Conservation (phyloP, 257 asterid species). For the Solanum raphanifolium region DNA sequence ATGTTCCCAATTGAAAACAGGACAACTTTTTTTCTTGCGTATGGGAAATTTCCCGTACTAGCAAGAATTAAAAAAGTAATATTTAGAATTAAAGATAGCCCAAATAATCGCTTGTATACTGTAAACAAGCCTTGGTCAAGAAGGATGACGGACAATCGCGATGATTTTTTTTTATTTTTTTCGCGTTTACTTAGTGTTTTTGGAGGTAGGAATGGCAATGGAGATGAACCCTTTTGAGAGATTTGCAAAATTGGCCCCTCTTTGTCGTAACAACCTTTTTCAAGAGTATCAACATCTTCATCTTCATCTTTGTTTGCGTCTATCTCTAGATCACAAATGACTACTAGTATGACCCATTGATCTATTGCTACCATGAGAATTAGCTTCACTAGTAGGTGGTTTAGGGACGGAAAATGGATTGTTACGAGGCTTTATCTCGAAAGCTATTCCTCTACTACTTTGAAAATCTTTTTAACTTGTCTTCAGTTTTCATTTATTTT, state of each 20-base stretch:
- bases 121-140: conserved; percentile 79
- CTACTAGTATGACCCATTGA: conserved; percentile 51
- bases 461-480: conserved; percentile 24
- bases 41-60: conserved; percentile 30
- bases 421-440: conserved; percentile 53
- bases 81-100: conserved; percentile 31
- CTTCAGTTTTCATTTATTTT: conserved; percentile 17
- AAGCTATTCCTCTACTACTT: conserved; percentile 76
- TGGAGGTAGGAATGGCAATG: conserved; percentile 7
- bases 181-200: conserved; percentile 8
- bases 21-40: conserved; percentile 33
- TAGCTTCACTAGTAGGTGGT: neutral
- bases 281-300: conserved; percentile 9
- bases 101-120: conserved; percentile 53
- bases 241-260: neutral
- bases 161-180: neutral
- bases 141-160: conserved; percentile 46
- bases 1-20: conserved; percentile 42
- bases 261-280: conserved; percentile 27
- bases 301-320: conserved; percentile 15
- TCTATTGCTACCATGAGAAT: conserved; percentile 4
- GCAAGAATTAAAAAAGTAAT: conserved; percentile 37
- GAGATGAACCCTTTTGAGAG: neutral
- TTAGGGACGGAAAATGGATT: conserved; percentile 32
- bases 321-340: conserved; percentile 50